Conservation (phyloP, 495 filamentous ascomycete genomes). For the Penicillium cataractarum region DNA sequence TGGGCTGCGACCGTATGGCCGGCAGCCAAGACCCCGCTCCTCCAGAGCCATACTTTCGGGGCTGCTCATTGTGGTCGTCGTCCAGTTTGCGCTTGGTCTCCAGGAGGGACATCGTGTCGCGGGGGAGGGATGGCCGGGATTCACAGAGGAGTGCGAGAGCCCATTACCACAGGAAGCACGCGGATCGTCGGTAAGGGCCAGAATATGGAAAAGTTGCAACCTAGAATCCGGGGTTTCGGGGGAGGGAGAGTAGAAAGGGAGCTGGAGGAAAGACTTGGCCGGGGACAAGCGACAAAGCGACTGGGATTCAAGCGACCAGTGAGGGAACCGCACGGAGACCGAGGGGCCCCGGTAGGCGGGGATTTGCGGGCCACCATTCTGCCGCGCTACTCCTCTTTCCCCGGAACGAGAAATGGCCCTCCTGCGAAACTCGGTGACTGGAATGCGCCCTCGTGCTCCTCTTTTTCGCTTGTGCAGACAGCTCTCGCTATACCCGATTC, state of each 20-base stretch:
- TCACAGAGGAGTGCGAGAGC: conserved; percentile 15
- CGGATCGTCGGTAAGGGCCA: neutral
- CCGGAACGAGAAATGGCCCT: conserved; percentile 12
- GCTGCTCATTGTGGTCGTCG: conserved; percentile 35
- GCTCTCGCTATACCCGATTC: neutral
- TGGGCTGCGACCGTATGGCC: conserved; percentile 2
- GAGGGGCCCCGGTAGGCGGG: conserved; percentile 1
- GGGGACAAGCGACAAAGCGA: neutral
- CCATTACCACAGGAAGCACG: conserved; percentile 16
- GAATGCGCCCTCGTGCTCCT: neutral
- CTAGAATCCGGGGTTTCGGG: neutral
- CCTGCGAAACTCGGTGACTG: neutral
- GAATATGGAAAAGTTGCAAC: neutral
- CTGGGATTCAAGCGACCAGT: neutral
- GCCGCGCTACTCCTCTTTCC: conserved; percentile 18
- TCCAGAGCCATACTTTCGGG: conserved; percentile 23
- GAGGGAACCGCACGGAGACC: neutral
- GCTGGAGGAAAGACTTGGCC: neutral
- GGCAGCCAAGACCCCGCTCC: neutral
- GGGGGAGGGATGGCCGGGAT: conserved; percentile 7
- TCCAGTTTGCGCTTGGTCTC: conserved; percentile 43
- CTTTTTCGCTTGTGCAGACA: neutral
- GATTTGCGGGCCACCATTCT: conserved; percentile 7
- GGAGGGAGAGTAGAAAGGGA: neutral
- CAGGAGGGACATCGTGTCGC: conserved; percentile 45